Base-by-base conservation (phyloP, 352 stramenopile species). In the Globisporangium acanthophoron region DNA sequence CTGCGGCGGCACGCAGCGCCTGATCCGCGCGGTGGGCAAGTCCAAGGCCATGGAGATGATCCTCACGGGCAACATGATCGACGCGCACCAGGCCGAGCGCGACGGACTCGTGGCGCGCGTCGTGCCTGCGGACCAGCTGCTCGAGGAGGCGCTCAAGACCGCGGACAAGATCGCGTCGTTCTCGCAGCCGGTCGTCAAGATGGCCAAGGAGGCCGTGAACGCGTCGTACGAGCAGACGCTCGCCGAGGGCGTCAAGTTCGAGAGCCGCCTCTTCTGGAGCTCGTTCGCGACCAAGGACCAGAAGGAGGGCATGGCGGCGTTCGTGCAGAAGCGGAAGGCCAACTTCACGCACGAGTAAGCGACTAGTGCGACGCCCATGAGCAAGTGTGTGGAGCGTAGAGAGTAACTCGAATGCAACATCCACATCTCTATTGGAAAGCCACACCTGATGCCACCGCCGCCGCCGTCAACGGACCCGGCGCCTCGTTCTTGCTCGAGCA, bases 21-120 rank as follows among this genome's bases (percentile, higher is more conserved):
- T 99, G 35, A 97, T 99, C 65, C 89, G 96, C 43, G 95, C 96
- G 1, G 86, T 99, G 55, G 97, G 97, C 62, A 99, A 99, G 82
- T 88, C 92, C 37, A 99, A 99, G 76, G 94, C 94, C 46, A 99
- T 99, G 97, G 89, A 99, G 67, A 98, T 99, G 91, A 87, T 97
- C 51, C 82, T 99, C 44, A 99, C 97, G n/a, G 97, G 96, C 54
- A 96, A 96, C 73, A 94, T 97, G 76, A 98, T 99, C 51, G 82
- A 90, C 74, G 97, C 97, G 5, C 74, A 98, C 56, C 88, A 98
- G 74, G 96, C 96, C 2, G 88, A 98, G 65, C 71, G 80, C 39
- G 91, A 96, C 65, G 97, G 97, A 20, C 87, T 98, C 39, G 94
- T 98, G 16, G 87, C 93, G 21, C 93, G 93, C 41, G 88, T 99